Evolutionary conservation across 2,329 filamentous ascomycete genomes (phyloP).

Genomic region (Escovopsis sp.): DNA sequence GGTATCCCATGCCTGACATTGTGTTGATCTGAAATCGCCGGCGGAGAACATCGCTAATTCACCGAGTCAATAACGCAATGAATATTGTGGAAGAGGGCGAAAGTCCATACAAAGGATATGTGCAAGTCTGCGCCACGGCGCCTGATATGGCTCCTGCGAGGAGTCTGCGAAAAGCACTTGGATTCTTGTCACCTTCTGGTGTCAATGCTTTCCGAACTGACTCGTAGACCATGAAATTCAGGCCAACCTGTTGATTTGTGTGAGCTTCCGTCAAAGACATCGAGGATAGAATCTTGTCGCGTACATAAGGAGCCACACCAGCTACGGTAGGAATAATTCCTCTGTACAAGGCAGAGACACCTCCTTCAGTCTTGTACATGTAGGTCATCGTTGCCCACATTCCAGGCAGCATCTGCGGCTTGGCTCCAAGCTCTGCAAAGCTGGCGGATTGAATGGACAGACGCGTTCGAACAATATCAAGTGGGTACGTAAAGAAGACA

Average conservation of each 20-base stretch:
- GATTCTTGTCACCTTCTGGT: constrained; percentile 74
- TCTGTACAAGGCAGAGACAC: constrained; percentile 72
- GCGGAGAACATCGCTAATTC: constrained; percentile 66
- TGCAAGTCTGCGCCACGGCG: constrained; percentile 91
- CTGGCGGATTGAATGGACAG: constrained; percentile 97
- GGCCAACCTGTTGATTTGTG: constrained; percentile 53
- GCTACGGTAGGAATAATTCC: constrained; percentile 89
- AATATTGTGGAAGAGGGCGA: too few relatives aligned
- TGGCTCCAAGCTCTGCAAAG: constrained; percentile 59
- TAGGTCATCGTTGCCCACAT: constrained; percentile 74
- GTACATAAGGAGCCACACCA: constrained; percentile 85
- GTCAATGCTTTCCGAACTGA: constrained; percentile 73
- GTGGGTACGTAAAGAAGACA: constrained; percentile 85
- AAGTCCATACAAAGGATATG: constrained; percentile 71
- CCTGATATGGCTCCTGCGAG: constrained; percentile 87
- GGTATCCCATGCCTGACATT: constrained; percentile 95
- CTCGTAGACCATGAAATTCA: constrained; percentile 99
- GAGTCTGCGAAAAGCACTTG: constrained; percentile 65
- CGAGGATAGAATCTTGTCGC: constrained; percentile 8
- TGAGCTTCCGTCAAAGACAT: background rate
- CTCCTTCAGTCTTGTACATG: constrained; percentile 91
- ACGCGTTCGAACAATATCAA: constrained; percentile 92
- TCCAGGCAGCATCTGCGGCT: constrained; percentile 59
- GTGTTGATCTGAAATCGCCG: constrained; percentile 97
- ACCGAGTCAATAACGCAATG: background rate